Evolutionary conservation across 345 rosid genomes (phyloP).

Genomic region (Hibiscus trionum): DNA sequence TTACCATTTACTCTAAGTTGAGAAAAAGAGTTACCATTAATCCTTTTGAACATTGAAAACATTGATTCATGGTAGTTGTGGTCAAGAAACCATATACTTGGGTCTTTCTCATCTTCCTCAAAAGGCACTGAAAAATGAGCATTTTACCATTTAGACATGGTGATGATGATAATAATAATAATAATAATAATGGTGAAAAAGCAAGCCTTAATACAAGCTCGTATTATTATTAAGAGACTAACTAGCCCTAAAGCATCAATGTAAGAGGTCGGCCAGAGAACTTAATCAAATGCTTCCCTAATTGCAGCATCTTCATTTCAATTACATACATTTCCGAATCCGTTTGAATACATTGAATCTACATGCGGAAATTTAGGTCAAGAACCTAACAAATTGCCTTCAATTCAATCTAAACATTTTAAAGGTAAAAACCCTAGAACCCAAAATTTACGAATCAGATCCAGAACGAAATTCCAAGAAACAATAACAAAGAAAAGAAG

Average conservation of each 20-base stretch:
- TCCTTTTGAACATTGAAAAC: constrained; percentile 97
- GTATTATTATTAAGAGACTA: no score
- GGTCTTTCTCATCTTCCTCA: constrained; percentile 92
- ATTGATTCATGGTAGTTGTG: constrained; percentile 94
- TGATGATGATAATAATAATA: no score
- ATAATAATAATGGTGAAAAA: no score
- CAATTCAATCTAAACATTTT: neutral
- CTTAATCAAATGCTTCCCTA: neutral
- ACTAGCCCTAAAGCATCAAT: neutral
- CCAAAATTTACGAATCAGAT: constrained; percentile 1
- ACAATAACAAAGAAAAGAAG: neutral
- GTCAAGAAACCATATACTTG: constrained; percentile 93
- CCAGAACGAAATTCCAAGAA: neutral
- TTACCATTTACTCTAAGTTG: neutral
- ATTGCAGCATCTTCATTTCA: neutral
- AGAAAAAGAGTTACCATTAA: constrained; percentile 45
- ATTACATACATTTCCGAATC: neutral
- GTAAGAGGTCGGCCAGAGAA: neutral
- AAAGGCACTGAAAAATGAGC: constrained; percentile 59
- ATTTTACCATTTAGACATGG: neutral
- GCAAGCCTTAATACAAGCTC: no score
- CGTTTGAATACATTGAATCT: neutral
- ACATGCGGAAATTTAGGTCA: neutral
- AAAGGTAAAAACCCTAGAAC: constrained; percentile 5
- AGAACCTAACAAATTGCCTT: neutral